phyloP scores from a whole-genome alignment of 257 asterid genomes.

The Coffea eugenioides region DNA sequence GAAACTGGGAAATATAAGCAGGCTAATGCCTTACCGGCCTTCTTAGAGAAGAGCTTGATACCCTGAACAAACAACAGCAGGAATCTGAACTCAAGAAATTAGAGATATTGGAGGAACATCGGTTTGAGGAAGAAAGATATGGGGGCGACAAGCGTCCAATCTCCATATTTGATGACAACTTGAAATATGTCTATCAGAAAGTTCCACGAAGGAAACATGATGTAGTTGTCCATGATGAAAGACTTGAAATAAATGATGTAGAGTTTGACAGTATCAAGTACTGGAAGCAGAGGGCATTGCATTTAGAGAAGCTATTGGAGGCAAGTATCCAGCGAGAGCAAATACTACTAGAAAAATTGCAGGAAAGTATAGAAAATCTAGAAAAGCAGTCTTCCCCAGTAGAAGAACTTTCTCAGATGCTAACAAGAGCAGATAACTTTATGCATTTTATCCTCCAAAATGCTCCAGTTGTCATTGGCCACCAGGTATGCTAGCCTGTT shows the following conservation, averaged over 20 bases:
- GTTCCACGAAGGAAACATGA: slow-evolving; percentile 53
- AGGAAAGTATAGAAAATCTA: slow-evolving; percentile 77
- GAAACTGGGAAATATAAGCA: slow-evolving; percentile 86
- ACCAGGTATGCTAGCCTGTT: slow-evolving; percentile 46
- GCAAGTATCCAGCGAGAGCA: slow-evolving; percentile 59
- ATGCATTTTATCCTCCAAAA: slow-evolving; percentile 85
- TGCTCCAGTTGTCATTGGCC: slow-evolving; percentile 95
- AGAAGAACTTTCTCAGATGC: slow-evolving; percentile 73
- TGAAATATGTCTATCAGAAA: slow-evolving; percentile 54
- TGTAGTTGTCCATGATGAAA: slow-evolving; percentile 40
- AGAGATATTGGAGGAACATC: slow-evolving; percentile 79
- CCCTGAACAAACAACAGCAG: slow-evolving; percentile 74
- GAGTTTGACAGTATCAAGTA: slow-evolving; percentile 61
- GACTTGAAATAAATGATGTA: slow-evolving; percentile 49
- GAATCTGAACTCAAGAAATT: slow-evolving; percentile 86
- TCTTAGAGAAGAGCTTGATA: slow-evolving; percentile 78
- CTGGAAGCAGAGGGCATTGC: slow-evolving; percentile 71
- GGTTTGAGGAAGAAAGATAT: slow-evolving; percentile 69
- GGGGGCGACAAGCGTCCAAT: slow-evolving; percentile 81
- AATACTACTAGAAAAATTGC: slow-evolving; percentile 55
- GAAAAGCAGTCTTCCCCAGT: slow-evolving; percentile 84
- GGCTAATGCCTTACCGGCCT: slow-evolving; percentile 71
- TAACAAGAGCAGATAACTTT: slow-evolving; percentile 82
- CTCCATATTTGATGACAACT: slow-evolving; percentile 68
- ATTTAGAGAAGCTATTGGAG: slow-evolving; percentile 66